These are phyloP conservation scores for Xylaria cubensis DNA, from an alignment of 495 filamentous ascomycete genomes.

Conservation along the genomic window DNA sequence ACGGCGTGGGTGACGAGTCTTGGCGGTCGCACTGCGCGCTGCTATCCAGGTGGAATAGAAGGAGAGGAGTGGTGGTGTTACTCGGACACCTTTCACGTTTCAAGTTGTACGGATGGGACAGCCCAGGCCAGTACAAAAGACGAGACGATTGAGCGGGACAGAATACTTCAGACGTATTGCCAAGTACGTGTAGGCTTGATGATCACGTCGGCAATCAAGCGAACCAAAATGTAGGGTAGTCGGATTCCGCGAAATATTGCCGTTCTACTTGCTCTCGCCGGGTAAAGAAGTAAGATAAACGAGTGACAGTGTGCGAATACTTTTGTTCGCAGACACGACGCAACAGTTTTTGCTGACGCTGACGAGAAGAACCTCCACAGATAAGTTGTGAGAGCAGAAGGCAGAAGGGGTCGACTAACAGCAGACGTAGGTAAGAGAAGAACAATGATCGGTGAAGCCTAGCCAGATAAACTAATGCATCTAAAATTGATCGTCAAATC, in stretches of 20 bases:
- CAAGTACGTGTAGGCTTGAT: constrained; percentile 14
- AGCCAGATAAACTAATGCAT: not conserved
- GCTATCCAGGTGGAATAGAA: constrained; percentile 31
- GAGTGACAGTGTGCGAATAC: constrained; percentile 31
- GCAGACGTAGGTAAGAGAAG: not conserved
- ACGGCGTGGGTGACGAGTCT: constrained; percentile 12
- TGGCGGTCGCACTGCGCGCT: constrained; percentile 31
- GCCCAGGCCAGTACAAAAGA: constrained; percentile 1
- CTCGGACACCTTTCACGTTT: constrained; percentile 43
- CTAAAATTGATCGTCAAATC: constrained; percentile 5
- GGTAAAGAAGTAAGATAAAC: constrained; percentile 28
- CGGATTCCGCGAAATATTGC: constrained; percentile 38
- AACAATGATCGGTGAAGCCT: not conserved
- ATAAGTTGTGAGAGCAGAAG: not conserved
- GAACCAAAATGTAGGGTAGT: constrained; percentile 16
- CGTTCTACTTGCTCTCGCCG: constrained; percentile 10
- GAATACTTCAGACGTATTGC: constrained; percentile 19
- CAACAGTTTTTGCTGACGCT: not conserved
- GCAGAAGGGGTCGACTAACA: not conserved
- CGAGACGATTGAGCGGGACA: constrained; percentile 18
- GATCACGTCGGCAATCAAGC: constrained; percentile 18
- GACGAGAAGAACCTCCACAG: constrained; percentile 4
- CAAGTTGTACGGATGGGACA: constrained; percentile 38
- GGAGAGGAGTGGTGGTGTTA: constrained; percentile 34
- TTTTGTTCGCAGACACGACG: constrained; percentile 1